These are phyloP conservation scores for Talaromyces sp. DNA, from an alignment of 2,329 filamentous ascomycete species.

Conservation along the genomic window DNA sequence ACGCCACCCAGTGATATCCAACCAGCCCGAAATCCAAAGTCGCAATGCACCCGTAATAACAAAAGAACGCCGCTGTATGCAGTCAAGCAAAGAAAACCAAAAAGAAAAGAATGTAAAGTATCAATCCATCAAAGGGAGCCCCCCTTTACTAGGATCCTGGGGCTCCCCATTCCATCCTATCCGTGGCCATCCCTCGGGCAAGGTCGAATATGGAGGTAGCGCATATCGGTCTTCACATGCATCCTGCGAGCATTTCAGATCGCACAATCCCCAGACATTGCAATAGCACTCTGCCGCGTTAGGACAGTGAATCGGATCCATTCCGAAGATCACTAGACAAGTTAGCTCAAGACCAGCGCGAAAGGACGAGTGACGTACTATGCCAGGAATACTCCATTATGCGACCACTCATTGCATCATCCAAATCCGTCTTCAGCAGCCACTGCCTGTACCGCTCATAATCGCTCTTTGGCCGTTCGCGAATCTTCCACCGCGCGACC, in stretches of 20 bases:
- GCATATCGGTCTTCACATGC: slow-evolving; percentile 56
- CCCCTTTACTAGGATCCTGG: slow-evolving; percentile 31
- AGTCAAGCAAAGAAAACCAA: not conserved
- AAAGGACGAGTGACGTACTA: slow-evolving; percentile 37
- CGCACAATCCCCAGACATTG: slow-evolving; percentile 61
- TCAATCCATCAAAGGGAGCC: slow-evolving; percentile 23
- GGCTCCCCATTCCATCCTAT: slow-evolving; percentile 49
- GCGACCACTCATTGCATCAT: slow-evolving; percentile 50
- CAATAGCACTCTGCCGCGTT: slow-evolving; percentile 62
- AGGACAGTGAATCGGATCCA: slow-evolving; percentile 58
- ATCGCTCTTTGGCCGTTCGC: slow-evolving; percentile 44
- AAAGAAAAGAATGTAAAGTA: not conserved
- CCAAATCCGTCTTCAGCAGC: slow-evolving; percentile 46
- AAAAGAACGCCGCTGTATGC: slow-evolving; percentile 11
- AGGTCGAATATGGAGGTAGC: slow-evolving; percentile 54
- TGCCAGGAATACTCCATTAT: slow-evolving; percentile 61
- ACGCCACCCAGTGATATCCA: not conserved
- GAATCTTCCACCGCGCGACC: slow-evolving; percentile 47
- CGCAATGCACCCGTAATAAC: slow-evolving; percentile 3
- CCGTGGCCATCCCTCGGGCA: slow-evolving; percentile 61
- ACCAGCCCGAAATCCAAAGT: slow-evolving; percentile 4
- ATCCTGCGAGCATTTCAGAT: slow-evolving; percentile 40
- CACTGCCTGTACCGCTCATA: slow-evolving; percentile 50
- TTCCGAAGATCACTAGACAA: slow-evolving; percentile 55
- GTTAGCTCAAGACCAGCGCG: slow-evolving; percentile 5